Conservation (phyloP, 2,329 filamentous ascomycete genomes). For the Penicillium sp. region DNA sequence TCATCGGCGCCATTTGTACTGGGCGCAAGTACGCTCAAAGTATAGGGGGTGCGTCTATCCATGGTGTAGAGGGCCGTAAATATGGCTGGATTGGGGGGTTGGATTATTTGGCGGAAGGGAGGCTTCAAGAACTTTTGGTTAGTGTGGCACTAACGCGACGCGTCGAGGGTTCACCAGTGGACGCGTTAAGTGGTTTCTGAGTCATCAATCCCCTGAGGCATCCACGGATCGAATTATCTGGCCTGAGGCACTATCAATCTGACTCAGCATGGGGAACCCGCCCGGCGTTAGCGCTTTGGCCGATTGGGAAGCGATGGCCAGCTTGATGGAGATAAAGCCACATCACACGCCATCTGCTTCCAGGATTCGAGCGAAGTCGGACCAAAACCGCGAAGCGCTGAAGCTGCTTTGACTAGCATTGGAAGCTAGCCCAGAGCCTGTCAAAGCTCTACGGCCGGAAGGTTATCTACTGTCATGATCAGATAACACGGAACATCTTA, state of each 20-base stretch:
- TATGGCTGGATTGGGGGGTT: slow-evolving; percentile 18
- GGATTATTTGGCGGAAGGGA: slow-evolving; percentile 21
- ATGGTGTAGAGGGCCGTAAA: slow-evolving; percentile 48
- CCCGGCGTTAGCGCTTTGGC: slow-evolving; percentile 25
- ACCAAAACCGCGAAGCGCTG: not conserved
- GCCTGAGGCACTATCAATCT: slow-evolving; percentile 6
- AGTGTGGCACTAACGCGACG: slow-evolving; percentile 36
- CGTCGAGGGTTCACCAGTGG: slow-evolving; percentile 22
- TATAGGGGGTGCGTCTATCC: slow-evolving; percentile 87
- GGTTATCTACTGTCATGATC: slow-evolving; percentile 37
- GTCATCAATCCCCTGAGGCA: slow-evolving; percentile 10
- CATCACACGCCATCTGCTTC: slow-evolving; percentile 22
- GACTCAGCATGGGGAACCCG: slow-evolving; percentile 10
- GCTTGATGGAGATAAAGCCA: slow-evolving; percentile 23
- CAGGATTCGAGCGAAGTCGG: not conserved
- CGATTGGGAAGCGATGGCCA: slow-evolving; percentile 30
- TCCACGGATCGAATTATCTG: not conserved
- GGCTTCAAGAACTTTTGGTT: slow-evolving; percentile 28
- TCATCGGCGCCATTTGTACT: slow-evolving; percentile 66
- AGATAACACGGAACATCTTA: slow-evolving; percentile 32
- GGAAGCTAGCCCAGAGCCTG: slow-evolving; percentile 4
- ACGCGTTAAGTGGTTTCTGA: slow-evolving; percentile 44
- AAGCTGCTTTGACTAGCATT: slow-evolving; percentile 2
- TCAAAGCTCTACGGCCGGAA: slow-evolving; percentile 8
- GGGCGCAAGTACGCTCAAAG: slow-evolving; percentile 74